Evolutionary conservation across 805 yeast species (phyloP).

Genomic region (Starmerella potacharoeniae): DNA sequence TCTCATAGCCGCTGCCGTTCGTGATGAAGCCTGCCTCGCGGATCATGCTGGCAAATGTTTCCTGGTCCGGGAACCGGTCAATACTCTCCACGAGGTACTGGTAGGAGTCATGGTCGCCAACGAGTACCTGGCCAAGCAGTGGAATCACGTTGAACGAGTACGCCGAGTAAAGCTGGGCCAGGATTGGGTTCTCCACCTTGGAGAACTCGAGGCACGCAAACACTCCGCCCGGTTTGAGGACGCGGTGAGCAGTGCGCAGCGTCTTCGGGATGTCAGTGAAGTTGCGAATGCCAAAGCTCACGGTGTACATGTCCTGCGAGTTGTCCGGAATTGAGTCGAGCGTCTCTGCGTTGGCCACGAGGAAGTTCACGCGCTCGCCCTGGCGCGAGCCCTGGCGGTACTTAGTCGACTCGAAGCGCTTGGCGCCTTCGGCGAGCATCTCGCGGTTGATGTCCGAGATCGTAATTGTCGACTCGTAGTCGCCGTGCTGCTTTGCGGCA

Average conservation of each 20-base stretch:
- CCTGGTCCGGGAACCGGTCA: conserved; percentile 83
- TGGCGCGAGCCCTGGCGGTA: conserved; percentile 37
- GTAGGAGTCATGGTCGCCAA: conserved; percentile 90
- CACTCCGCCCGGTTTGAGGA: conserved; percentile 92
- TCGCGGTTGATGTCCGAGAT: conserved; percentile 92
- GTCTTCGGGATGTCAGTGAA: conserved; percentile 93
- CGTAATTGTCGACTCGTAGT: conserved; percentile 67
- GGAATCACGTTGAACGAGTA: conserved; percentile 85
- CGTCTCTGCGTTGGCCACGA: conserved; percentile 87
- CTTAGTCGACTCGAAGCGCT: conserved; percentile 43
- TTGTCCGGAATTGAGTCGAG: conserved; percentile 73
- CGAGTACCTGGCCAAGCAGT: conserved; percentile 88
- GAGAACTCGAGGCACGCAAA: conserved; percentile 94
- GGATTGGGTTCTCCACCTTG: conserved; percentile 68
- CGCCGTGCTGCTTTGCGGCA: conserved; percentile 69
- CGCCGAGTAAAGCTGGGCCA: conserved; percentile 69
- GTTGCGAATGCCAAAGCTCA: conserved; percentile 94
- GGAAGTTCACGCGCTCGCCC: conserved; percentile 61
- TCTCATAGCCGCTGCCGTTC: conserved; percentile 86
- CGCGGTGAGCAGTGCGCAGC: conserved; percentile 86
- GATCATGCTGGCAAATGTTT: conserved; percentile 81
- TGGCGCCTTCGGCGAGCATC: conserved; percentile 87
- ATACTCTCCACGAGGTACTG: conserved; percentile 94
- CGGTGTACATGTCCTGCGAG: conserved; percentile 90
- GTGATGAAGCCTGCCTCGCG: conserved; percentile 88